Base-by-base conservation (phyloP, 1,284 basidiomycete genomes). In the Pyrrhoderma lamaoense region DNA sequence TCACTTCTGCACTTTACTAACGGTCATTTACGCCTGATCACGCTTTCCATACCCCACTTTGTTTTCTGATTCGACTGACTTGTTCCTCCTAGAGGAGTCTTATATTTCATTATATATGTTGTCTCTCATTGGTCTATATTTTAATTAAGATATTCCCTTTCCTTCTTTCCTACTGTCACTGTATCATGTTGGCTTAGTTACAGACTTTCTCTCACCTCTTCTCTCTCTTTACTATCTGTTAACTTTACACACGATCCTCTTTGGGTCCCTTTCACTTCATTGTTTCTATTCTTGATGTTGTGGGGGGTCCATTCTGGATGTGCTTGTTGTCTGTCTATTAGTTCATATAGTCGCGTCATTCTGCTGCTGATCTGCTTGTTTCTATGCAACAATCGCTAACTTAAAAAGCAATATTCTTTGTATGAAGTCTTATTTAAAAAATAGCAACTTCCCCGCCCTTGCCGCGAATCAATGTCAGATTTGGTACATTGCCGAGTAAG, bases 31-130 rank as follows among this genome's bases (percentile, higher is more conserved):
- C 50, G 53, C 49, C 43, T 40, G 22, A 23, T 54, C 40, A 54
- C 53, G 53, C 45, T 36, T 51, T 34, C 42, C 52, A 54, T 54
- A 54, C 48, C 52, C 47, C 21, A 18, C 27, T 7, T 8, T 31
- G 27, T 31, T 31, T 11, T 31, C 7, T n/a, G n/a, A n/a, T n/a
- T n/a, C n/a, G n/a, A n/a, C n/a, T n/a, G n/a, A n/a, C 11, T 31
- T 31, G 11, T 31, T 31, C 27, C 27, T 31, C 27, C 27, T 31
- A 31, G 27, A 31, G 27, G 27, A 31, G 27, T 31, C 27, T n/a
- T 31, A 31, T 31, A 5, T 31, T 31, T 31, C 27, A 31, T 31
- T n/a, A 31, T 31, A 31, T 31, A 31, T 31, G 27, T 31, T 31
- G 27, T 31, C 27, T 31, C 27, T 31, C 27, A 31, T 31, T 31